Conservation (phyloP, 352 stramenopile genomes). For the Phytopythium sindhum region DNA sequence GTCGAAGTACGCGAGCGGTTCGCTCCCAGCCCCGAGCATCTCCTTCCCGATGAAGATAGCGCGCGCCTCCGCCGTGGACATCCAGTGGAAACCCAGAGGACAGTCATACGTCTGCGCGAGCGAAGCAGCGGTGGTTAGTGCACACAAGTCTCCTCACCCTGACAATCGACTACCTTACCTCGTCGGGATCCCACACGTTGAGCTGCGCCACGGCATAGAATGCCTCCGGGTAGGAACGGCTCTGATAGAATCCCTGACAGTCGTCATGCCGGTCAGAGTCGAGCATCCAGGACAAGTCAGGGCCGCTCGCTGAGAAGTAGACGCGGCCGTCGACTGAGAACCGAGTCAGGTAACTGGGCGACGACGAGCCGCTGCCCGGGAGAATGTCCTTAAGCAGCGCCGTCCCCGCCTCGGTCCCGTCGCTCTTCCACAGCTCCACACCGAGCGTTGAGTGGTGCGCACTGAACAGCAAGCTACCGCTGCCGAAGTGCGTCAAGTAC, state of each 20-base stretch:
- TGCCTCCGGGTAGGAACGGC: slow-evolving; percentile 44
- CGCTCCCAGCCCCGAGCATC: slow-evolving; percentile 13
- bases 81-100: slow-evolving; percentile 76
- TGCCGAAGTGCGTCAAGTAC: slow-evolving; percentile 16
- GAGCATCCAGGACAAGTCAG: slow-evolving; percentile 65
- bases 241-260: slow-evolving; percentile 72
- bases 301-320: slow-evolving; percentile 80
- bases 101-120: slow-evolving; percentile 76
- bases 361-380: slow-evolving; percentile 25
- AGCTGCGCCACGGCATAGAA: slow-evolving; percentile 68
- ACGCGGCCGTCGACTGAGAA: slow-evolving; percentile 61
- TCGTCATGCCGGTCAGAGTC: slow-evolving; percentile 35
- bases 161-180: slow-evolving; percentile 20
- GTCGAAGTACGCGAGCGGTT: slow-evolving; percentile 71
- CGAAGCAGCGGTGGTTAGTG: neutral
- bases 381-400: slow-evolving; percentile 64
- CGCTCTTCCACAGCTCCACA: slow-evolving; percentile 76
- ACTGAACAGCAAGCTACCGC: slow-evolving; percentile 30
- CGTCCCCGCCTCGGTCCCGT: slow-evolving; percentile 64
- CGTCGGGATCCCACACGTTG: slow-evolving; percentile 55
- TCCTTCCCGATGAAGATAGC: slow-evolving; percentile 36
- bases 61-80: slow-evolving; percentile 69
- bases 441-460: slow-evolving; percentile 16
- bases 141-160: neutral
- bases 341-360: slow-evolving; percentile 29